A percentile compares a stretch with the other conserved stretches of the same genome.
Evolutionary conservation across 2,329 filamentous ascomycete genomes (phyloP).

Genomic region (Venturiaceae sp.): DNA sequence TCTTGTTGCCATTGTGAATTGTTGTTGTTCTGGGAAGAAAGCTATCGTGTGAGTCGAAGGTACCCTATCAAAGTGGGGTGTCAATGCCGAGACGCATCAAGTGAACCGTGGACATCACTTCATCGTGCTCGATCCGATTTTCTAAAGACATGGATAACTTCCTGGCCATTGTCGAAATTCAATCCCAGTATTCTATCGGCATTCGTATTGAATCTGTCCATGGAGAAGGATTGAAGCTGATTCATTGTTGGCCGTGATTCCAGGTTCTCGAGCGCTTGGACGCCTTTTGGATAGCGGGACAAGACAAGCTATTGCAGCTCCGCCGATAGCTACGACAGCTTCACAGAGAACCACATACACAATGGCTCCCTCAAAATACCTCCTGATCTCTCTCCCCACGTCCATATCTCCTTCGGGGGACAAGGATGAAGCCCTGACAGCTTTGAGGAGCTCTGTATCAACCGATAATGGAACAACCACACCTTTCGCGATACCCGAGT

Average conservation of each 20-base stretch:
- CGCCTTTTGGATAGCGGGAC: not conserved
- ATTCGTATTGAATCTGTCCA: too few species aligned
- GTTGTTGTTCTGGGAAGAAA: not conserved
- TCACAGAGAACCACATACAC: not conserved
- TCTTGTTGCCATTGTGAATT: not conserved
- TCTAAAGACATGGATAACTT: not conserved
- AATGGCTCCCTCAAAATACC: slow-evolving; percentile 54
- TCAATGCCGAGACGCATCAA: not conserved
- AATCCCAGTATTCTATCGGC: too few species aligned
- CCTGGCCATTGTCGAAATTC: not conserved
- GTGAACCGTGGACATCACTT: not conserved
- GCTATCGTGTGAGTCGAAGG: not conserved
- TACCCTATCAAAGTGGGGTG: not conserved
- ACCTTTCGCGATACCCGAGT: slow-evolving; percentile 77
- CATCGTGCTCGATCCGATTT: not conserved
- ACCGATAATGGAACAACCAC: slow-evolving; percentile 66
- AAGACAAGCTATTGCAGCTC: not conserved
- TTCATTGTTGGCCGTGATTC: too few species aligned
- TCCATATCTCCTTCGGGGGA: slow-evolving; percentile 75
- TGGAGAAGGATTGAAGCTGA: too few species aligned
- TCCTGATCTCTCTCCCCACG: slow-evolving; percentile 81
- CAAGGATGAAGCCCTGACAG: slow-evolving; percentile 69
- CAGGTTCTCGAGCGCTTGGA: too few species aligned
- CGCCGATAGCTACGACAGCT: not conserved
- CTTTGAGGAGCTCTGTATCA: slow-evolving; percentile 62